Evolutionary conservation across 805 yeast genomes (phyloP), one percentile per base, ranked within the genome.

Genomic region (Kluyveromyces starmeri): DNA sequence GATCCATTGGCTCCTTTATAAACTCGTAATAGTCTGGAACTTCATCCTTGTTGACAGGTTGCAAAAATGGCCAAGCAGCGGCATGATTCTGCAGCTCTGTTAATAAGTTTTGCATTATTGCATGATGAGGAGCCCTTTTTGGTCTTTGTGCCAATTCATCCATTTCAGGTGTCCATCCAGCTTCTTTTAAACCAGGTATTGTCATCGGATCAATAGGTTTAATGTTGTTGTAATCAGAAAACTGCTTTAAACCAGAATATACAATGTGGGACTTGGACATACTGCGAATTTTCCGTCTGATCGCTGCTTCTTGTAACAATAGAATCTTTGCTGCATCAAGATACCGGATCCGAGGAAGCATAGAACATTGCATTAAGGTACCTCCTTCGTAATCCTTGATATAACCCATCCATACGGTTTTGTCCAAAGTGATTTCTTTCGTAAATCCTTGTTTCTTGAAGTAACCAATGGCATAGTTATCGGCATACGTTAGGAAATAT

Each of bases 351-450:
- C 75, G 67, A 1, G 96, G 96, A 34, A 92, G 65, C 94, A 89
- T 88, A 1, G 89, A 63, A 55, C 98, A 92, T 62, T 92, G 97
- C 96, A 92, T 89, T 41, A 92, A 64, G 1, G 98, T 92, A 48
- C 97, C 98, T 17, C 99, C 99, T 62, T 92, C 99, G 60, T 92
- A 92, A 64, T 92, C 98, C 59, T 92, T 92, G 53, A 92, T 92
- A 59, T 92, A 92, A 3, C 99, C 99, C 92, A 85, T 84, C 99
- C 99, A 92, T 21, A 78, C 70, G 33, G 75, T 73, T 44, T 78
- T 81, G 23, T 89, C 92, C 37, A 92, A 68, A 6, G 95, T 71
- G 24, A 92, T 83, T 41, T 89, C 96, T 56, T 92, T 92, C 12
- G 96, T 88, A 60, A 92, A 92, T 1, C 99, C 99, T 61, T 92